Conservation (phyloP, 176 grass and related monocot genomes). For the Areca catechu region DNA sequence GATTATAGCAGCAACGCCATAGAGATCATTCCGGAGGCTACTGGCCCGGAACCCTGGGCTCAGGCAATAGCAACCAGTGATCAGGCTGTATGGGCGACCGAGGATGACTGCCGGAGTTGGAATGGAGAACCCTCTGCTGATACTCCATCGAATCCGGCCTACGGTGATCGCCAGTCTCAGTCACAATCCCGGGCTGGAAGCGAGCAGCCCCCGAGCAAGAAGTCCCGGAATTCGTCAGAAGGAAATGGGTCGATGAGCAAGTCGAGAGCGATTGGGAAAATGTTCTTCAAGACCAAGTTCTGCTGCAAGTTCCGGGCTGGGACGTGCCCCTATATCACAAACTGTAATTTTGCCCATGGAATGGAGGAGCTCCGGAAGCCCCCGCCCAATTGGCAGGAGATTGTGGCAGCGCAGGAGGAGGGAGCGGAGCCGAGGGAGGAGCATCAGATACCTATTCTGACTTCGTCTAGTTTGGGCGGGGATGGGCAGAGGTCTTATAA, state of each 20-base stretch:
- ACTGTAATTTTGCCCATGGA: conserved; percentile 93
- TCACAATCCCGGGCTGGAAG: conserved; percentile 46
- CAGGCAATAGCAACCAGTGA: conserved; percentile 35
- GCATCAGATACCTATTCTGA: conserved; percentile 84
- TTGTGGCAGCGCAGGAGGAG: conserved; percentile 71
- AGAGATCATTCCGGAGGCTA: conserved; percentile 62
- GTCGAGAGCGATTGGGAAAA: conserved; percentile 80
- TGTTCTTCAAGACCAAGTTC: conserved; percentile 99
- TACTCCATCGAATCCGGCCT: conserved; percentile 21
- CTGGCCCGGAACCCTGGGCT: conserved; percentile 44
- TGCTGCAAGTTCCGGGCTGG: conserved; percentile 90
- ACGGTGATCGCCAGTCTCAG: conserved; percentile 39
- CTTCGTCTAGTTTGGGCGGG: conserved; percentile 27
- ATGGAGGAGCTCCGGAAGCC: conserved; percentile 99
- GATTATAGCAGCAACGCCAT: conserved; percentile 67
- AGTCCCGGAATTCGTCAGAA: conserved; percentile 29
- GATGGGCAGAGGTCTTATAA: conserved; percentile 65
- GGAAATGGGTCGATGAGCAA: conserved; percentile 35
- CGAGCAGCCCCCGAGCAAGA: conserved; percentile 80
- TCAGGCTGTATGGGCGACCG: conserved; percentile 68
- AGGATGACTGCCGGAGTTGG: conserved; percentile 86
- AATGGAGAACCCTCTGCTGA: conserved; percentile 27
- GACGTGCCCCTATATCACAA: conserved; percentile 93
- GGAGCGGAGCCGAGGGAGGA: conserved; percentile 34
- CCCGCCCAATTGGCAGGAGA: conserved; percentile 96